phyloP scores from a whole-genome alignment of 2,329 filamentous ascomycete species.

The Chaetomiaceae sp. region DNA sequence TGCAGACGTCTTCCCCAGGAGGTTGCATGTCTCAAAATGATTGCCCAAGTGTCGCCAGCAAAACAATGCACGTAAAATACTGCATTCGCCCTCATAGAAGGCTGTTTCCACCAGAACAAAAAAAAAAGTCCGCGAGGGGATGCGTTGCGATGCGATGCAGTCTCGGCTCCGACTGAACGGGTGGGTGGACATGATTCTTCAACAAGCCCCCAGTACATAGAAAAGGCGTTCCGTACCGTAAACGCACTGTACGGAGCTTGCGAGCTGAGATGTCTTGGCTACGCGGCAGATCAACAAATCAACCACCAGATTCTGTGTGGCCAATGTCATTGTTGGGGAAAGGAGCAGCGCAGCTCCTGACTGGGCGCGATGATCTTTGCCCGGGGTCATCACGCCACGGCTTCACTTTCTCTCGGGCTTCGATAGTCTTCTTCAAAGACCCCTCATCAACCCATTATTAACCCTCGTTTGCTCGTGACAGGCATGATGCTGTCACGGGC shows the following conservation, averaged over 20 bases:
- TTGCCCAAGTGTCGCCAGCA: neutral
- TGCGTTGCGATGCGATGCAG: neutral
- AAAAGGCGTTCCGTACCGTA: neutral
- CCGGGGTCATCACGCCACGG: neutral
- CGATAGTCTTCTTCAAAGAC: neutral
- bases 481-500: constrained; percentile 3
- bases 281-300: constrained; percentile 24
- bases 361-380: constrained; percentile 18
- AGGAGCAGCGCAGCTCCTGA: neutral
- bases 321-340: neutral
- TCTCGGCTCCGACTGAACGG: neutral
- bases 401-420: constrained; percentile 5
- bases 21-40: constrained; percentile 24
- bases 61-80: too few relatives aligned
- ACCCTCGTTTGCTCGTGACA: neutral
- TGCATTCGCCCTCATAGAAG: too few relatives aligned
- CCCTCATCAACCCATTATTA: neutral
- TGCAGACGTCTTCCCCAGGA: neutral
- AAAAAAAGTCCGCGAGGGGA: neutral
- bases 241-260: constrained; percentile 15
- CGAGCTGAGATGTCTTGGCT: constrained; percentile 19
- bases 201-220: too few relatives aligned
- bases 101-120: neutral
- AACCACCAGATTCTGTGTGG: constrained; percentile 11
- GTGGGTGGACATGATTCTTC: neutral